Evolutionary conservation across 176 grass and related monocot genomes (phyloP), one percentile per base, ranked within the genome.

Genomic region (Oryza officinalis): DNA sequence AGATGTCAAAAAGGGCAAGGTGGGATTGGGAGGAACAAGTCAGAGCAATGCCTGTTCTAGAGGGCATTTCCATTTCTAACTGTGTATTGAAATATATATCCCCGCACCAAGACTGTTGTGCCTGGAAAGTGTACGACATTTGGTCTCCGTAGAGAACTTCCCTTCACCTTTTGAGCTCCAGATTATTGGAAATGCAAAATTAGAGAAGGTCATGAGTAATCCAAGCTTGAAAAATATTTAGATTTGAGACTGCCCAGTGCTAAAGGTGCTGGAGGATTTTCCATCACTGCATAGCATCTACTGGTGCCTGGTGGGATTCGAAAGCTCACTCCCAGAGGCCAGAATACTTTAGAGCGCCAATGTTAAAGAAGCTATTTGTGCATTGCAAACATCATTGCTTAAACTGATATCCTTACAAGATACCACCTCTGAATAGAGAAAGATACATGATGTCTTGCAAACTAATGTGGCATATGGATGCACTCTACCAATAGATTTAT

Each of bases 41-140:
- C 7, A 3, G 65, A 35, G 79, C 47, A 0, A 52, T 81, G 60
- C 22, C 43, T 69, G 8, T 0, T 65, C 20, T 87, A 13, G 79
- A 80, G 22, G 1, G 0, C 0, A 35, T 87, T 23, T 0, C 0
- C 0, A 40, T 87, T 35, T 9, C 1, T 2, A 15, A 38, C 4
- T 87, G 72, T 47, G 70, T 70, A 67, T 27, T 87, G 28, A 43
- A 41, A 3, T 43, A 22, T 28, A 74, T 88, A 74, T 88, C 27
- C 54, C 86, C 8, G 5, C 1, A 12, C 20, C 72, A 8, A 50
- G 0, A 13, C 0, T 7, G 0, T 23, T 83, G 66, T 0, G 13
- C 0, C 59, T 79, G 0, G 2, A 0, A 18, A 37, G 64, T 31
- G 8, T 71, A 3, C 1, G 0, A 0, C 27, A 38, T 11, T 26